Evolutionary conservation across 768 basidiomycete species (phyloP).

Genomic region (Glaciozyma antarctica): DNA sequence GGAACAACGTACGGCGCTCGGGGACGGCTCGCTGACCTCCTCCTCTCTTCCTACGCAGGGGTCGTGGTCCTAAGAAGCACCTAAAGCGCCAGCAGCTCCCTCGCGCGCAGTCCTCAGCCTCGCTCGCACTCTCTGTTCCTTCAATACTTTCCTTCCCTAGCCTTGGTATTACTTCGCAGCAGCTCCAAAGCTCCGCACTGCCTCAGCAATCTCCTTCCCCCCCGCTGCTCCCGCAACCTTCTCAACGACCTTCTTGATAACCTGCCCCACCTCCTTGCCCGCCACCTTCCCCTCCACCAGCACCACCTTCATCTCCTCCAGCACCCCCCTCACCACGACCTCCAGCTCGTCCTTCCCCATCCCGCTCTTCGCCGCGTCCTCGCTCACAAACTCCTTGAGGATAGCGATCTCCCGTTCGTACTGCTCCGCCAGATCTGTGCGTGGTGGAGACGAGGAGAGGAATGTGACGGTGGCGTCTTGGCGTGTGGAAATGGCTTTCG

Average conservation of each 20-base stretch:
- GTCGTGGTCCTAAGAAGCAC: constrained; percentile 32
- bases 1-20: neutral
- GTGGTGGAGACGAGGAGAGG: constrained; percentile 8
- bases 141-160: too few relatives aligned
- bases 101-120: constrained; percentile 42
- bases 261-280: constrained; percentile 20
- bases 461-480: constrained; percentile 19
- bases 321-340: neutral
- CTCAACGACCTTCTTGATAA: constrained; percentile 14
- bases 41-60: neutral
- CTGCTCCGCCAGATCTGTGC: constrained; percentile 19
- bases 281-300: constrained; percentile 14
- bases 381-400: constrained; percentile 14
- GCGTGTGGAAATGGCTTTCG: constrained; percentile 15
- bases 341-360: constrained; percentile 4
- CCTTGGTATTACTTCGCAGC: too few relatives aligned
- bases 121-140: too few relatives aligned
- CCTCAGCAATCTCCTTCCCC: constrained; percentile 14
- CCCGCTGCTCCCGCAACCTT: constrained; percentile 9
- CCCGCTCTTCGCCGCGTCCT: neutral
- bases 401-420: constrained; percentile 13
- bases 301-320: too few relatives aligned
- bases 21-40: neutral
- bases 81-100: constrained; percentile 87
- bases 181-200: neutral